Evolutionary conservation across 1,284 basidiomycete species (phyloP).

Genomic region (Inonotus obliquus): DNA sequence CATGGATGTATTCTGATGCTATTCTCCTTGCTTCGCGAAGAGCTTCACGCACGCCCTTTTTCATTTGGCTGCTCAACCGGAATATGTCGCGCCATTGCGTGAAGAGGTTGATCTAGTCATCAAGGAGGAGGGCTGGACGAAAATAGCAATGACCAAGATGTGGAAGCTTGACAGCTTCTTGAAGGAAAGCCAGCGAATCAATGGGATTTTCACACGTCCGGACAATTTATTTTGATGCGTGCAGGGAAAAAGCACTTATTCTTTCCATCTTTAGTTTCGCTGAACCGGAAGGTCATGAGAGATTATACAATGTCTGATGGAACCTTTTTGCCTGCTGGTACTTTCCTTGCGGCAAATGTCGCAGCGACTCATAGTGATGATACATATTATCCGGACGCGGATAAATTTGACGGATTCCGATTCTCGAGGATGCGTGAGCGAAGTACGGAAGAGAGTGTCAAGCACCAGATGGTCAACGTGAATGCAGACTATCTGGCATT

Average conservation of each 20-base stretch:
- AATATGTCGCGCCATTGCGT: slow-evolving; percentile 38
- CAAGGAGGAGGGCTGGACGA: slow-evolving; percentile 40
- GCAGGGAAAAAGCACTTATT: neutral
- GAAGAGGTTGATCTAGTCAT: slow-evolving; percentile 39
- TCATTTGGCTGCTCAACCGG: slow-evolving; percentile 37
- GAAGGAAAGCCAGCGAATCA: slow-evolving; percentile 39
- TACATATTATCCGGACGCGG: slow-evolving; percentile 35
- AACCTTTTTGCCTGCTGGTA: slow-evolving; percentile 38
- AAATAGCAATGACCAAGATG: slow-evolving; percentile 38
- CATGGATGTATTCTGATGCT: slow-evolving; percentile 5
- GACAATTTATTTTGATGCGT: neutral
- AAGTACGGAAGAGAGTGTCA: slow-evolving; percentile 21
- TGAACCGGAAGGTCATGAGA: slow-evolving; percentile 28
- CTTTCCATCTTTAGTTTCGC: neutral
- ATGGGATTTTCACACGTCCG: slow-evolving; percentile 25
- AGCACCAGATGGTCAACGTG: slow-evolving; percentile 28
- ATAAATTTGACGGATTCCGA: slow-evolving; percentile 40
- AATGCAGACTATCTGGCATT: slow-evolving; percentile 26
- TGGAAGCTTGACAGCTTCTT: slow-evolving; percentile 47
- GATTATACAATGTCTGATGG: slow-evolving; percentile 38
- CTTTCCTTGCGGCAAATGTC: slow-evolving; percentile 38
- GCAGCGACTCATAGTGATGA: slow-evolving; percentile 39
- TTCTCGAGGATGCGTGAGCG: slow-evolving; percentile 38
- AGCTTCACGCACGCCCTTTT: slow-evolving; percentile 35
- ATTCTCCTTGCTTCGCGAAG: slow-evolving; percentile 26